These are phyloP conservation scores for Rutstroemia sp. DNA, from an alignment of 2,329 filamentous ascomycete genomes.

Conservation along the genomic window DNA sequence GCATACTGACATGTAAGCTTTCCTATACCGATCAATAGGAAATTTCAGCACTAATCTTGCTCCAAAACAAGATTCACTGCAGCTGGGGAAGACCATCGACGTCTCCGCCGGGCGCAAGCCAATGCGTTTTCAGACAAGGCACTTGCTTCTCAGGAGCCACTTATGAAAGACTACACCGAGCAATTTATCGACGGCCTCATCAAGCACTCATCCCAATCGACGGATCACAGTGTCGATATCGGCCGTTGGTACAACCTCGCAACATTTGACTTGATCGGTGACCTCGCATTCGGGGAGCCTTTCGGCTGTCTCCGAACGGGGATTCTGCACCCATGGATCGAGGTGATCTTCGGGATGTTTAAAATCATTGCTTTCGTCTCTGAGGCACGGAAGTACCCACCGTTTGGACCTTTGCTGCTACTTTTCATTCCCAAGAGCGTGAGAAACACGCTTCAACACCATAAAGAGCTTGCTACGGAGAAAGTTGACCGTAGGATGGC, in stretches of 20 bases:
- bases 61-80: not conserved
- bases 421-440: not conserved
- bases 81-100: constrained; percentile 17
- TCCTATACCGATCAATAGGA: not conserved
- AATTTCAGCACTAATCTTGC: not conserved
- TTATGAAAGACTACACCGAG: constrained; percentile 3
- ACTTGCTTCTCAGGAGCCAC: constrained; percentile 26
- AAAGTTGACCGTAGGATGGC: not conserved
- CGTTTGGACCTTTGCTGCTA: not conserved
- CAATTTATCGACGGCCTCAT: not conserved
- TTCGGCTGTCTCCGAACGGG: constrained; percentile 28
- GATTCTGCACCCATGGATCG: not conserved
- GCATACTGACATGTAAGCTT: not conserved
- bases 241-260: constrained; percentile 30
- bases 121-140: constrained; percentile 29
- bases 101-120: constrained; percentile 25
- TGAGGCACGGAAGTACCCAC: not conserved
- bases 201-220: not conserved
- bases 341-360: not conserved
- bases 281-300: constrained; percentile 37
- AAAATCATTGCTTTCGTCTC: not conserved
- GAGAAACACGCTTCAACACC: rapidly evolving
- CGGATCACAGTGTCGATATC: constrained; percentile 10
- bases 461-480: not conserved
- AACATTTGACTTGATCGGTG: constrained; percentile 35